phyloP scores from a whole-genome alignment of 176 grass and related monocot genomes.

The Dactylis glomerata region DNA sequence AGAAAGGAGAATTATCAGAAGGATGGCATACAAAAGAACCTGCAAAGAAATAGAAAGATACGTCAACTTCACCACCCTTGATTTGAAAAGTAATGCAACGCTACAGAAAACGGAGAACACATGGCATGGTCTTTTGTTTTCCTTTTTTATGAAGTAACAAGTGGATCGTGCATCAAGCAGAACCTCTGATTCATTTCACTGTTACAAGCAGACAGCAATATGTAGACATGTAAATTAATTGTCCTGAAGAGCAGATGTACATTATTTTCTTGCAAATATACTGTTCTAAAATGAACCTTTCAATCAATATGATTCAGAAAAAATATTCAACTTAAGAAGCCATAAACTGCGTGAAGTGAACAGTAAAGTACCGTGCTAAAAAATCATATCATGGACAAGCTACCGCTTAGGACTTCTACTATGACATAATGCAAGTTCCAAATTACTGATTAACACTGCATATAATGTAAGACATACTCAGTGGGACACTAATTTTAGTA shows the following conservation, averaged over 20 bases:
- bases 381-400: neutral
- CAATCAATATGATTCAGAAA: neutral
- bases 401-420: neutral
- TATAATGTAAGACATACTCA: neutral
- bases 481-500: neutral
- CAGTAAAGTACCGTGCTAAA: neutral
- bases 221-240: neutral
- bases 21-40: conserved; percentile 75
- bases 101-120: neutral
- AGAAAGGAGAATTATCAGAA: conserved; percentile 82
- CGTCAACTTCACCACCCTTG: neutral
- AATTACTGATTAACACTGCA: neutral
- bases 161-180: neutral
- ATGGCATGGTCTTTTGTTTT: neutral
- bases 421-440: neutral
- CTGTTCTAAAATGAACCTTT: neutral
- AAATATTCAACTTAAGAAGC: neutral
- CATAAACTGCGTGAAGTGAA: neutral
- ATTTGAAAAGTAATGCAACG: neutral
- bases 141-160: neutral
- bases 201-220: neutral
- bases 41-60: conserved; percentile 32
- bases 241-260: neutral
- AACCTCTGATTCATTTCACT: neutral
- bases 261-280: neutral